Evolutionary conservation across 495 filamentous ascomycete species (phyloP), one percentile per base, ranked within the genome.

Genomic region (Lepraria neglecta): DNA sequence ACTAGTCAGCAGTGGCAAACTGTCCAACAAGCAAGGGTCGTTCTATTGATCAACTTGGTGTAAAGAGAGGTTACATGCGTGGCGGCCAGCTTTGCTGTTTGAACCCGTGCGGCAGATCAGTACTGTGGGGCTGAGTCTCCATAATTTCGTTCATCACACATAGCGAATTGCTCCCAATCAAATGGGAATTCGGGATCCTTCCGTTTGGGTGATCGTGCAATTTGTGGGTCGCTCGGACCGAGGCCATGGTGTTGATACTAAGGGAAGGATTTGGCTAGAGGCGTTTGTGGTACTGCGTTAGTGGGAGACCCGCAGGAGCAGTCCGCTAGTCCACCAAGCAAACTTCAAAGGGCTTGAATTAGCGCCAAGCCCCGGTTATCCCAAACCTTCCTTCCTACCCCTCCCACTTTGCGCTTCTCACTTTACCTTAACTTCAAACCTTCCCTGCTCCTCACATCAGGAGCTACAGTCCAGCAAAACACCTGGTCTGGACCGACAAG

Each of bases 381-480:
- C 51, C 51, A 54, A 54, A 54, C 30, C 31, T 54, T 38, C 51
- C 17, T 54, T 38, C 51, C 31, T 15, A 38, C 51, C 51, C 51
- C 31, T 21, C 30, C 30, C 31, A 19, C 51, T 4, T 38, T 54
- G 30, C 31, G 51, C 6, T 12, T 21, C 31, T 35, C 30, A 38
- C 7, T 33, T 33, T 54, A 35, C 31, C n/a, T 38, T 11, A 14
- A 38, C 17, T 33, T 35, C 50, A 33, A 30, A 53, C 30, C 30
- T 53, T 10, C 30, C 15, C n/a, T 53, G 30, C 50, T 53, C 7
- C 50, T 31, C 28, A 17, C 30, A 15, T n/a, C 28, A 6, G 30
- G 51, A 35, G 51, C 51, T n/a, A 19, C n/a, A 7, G 17, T 35
- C 17, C 31, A 31, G 10, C 11, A 33, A 38, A 35, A n/a, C 4